phyloP scores from a whole-genome alignment of 352 stramenopile genomes.

The Phytopythium chamaehyphon region DNA sequence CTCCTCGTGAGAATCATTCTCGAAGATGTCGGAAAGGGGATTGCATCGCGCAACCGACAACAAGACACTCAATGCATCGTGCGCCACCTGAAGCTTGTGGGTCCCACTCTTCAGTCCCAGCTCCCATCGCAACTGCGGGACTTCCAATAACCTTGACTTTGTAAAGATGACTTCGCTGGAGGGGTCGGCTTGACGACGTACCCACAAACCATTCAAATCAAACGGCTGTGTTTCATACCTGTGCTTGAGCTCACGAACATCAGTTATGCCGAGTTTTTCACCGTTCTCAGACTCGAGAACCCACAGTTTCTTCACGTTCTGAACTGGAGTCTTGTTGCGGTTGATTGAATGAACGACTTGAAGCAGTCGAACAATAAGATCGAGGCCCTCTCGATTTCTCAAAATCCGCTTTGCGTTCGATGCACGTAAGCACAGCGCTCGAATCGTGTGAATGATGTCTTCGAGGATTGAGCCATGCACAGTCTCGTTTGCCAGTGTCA shows the following conservation, averaged over 20 bases:
- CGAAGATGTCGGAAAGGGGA: slow-evolving; percentile 25
- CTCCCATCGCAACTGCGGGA: slow-evolving; percentile 78
- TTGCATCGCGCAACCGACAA: slow-evolving; percentile 65
- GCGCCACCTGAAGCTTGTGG: slow-evolving; percentile 46
- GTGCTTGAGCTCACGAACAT: slow-evolving; percentile 50
- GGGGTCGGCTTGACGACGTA: slow-evolving; percentile 29
- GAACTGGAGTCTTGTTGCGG: slow-evolving; percentile 16
- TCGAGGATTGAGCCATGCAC: slow-evolving; percentile 56
- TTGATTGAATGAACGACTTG: slow-evolving; percentile 58
- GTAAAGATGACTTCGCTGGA: slow-evolving; percentile 20
- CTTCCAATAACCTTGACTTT: slow-evolving; percentile 52
- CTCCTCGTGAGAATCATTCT: slow-evolving; percentile 3
- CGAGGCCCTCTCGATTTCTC: slow-evolving; percentile 29
- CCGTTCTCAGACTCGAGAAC: slow-evolving; percentile 31
- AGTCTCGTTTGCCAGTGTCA: slow-evolving; percentile 60
- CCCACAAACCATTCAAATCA: slow-evolving; percentile 24
- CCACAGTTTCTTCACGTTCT: slow-evolving; percentile 38
- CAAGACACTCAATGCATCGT: slow-evolving; percentile 67
- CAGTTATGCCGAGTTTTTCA: slow-evolving; percentile 23
- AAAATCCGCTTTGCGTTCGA: slow-evolving; percentile 56
- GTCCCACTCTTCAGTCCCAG: slow-evolving; percentile 49
- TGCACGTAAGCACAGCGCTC: slow-evolving; percentile 42
- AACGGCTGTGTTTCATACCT: slow-evolving; percentile 17
- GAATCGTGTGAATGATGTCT: slow-evolving; percentile 45
- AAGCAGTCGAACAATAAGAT: slow-evolving; percentile 54